Evolutionary conservation across 768 basidiomycete genomes (phyloP).

Genomic region (Mycena capillaripes): DNA sequence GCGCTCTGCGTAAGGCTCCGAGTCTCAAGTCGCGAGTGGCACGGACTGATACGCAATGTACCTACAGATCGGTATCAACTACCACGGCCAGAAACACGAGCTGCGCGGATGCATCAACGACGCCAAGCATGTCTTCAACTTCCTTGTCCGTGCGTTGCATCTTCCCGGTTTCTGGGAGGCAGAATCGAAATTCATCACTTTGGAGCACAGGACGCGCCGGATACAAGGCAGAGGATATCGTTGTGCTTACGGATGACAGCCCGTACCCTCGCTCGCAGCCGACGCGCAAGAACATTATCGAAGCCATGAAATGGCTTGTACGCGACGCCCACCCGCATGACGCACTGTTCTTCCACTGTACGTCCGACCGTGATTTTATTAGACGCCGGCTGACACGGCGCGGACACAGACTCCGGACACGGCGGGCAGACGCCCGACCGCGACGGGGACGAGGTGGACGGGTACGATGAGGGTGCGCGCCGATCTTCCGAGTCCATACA

Average conservation of each 20-base stretch:
- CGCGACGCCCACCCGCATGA: slow-evolving; percentile 76
- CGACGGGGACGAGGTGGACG: slow-evolving; percentile 85
- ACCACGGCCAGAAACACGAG: slow-evolving; percentile 71
- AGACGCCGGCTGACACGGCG: neutral
- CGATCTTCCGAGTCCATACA: too few species aligned
- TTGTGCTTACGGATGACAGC: slow-evolving; percentile 77
- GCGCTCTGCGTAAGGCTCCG: slow-evolving; percentile 33
- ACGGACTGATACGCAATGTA: neutral
- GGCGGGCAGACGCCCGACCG: slow-evolving; percentile 91
- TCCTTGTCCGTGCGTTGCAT: slow-evolving; percentile 67
- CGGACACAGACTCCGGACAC: slow-evolving; percentile 84
- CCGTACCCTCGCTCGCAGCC: slow-evolving; percentile 57
- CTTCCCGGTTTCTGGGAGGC: neutral
- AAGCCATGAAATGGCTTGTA: slow-evolving; percentile 74
- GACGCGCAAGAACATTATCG: slow-evolving; percentile 62
- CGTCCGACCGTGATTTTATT: slow-evolving; percentile 36
- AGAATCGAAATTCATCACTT: neutral
- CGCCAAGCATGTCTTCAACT: slow-evolving; percentile 75
- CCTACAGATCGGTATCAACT: slow-evolving; percentile 87
- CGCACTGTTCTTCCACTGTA: slow-evolving; percentile 85
- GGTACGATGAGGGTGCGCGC: slow-evolving; percentile 78
- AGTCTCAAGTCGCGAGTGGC: neutral
- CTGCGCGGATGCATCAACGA: slow-evolving; percentile 89
- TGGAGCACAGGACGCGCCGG: slow-evolving; percentile 54
- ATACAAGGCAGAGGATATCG: slow-evolving; percentile 74